Conservation (phyloP, 805 yeast genomes). For the Pichia cabralensis region DNA sequence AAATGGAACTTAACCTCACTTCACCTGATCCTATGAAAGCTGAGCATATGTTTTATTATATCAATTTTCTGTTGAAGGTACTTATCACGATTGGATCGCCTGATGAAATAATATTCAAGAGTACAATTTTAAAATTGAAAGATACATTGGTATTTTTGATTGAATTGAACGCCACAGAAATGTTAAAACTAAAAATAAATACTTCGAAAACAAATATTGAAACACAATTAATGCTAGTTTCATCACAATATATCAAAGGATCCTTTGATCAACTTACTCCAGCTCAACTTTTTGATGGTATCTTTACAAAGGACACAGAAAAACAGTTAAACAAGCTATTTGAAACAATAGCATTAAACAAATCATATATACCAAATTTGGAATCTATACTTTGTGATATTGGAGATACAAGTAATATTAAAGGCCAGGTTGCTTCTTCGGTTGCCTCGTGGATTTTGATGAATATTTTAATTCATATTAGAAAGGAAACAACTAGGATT, state of each 20-base stretch:
- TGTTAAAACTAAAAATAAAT: slow-evolving; percentile 2
- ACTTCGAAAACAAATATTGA: slow-evolving; percentile 7
- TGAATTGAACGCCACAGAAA: slow-evolving; percentile 7
- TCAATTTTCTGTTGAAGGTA: slow-evolving; percentile 11
- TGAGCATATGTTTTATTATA: slow-evolving; percentile 4
- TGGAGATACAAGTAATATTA: too few species aligned
- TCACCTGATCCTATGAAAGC: slow-evolving; percentile 22
- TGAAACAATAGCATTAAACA: neutral
- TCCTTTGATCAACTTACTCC: slow-evolving; percentile 2
- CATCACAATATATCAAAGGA: slow-evolving; percentile 13
- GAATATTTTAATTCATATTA: slow-evolving; percentile 1
- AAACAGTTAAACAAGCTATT: slow-evolving; percentile 8
- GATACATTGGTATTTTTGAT: slow-evolving; percentile 12
- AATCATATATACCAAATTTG: too few species aligned
- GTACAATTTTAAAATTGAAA: slow-evolving; percentile 6
- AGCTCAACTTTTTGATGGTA: slow-evolving; percentile 12
- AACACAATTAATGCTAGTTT: slow-evolving; percentile 16
- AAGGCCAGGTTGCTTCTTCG: slow-evolving; percentile 19
- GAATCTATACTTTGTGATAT: too few species aligned
- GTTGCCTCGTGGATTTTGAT: slow-evolving; percentile 32
- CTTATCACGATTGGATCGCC: slow-evolving; percentile 6
- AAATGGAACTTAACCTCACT: slow-evolving; percentile 12
- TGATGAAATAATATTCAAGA: slow-evolving; percentile 4
- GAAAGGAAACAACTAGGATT: neutral
- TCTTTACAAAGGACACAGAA: slow-evolving; percentile 19